These are phyloP conservation scores for Apiospora kogelbergensis DNA, from an alignment of 2,329 filamentous ascomycete species.

Conservation along the genomic window DNA sequence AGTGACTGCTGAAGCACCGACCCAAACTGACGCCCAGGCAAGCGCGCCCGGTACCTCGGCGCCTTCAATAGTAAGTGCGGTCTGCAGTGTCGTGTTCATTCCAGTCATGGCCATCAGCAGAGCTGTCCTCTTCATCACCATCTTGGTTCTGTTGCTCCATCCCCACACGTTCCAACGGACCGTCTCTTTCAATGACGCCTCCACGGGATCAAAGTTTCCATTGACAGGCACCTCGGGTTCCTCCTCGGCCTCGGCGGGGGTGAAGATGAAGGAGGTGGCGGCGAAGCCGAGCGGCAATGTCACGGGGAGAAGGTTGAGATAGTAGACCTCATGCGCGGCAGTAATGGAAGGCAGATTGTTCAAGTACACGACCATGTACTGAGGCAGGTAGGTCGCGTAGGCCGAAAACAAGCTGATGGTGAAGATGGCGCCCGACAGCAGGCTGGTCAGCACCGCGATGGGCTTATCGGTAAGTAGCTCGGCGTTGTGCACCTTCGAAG, in stretches of 20 bases:
- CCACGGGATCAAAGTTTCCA: constrained; percentile 60
- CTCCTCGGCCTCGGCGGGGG: constrained; percentile 58
- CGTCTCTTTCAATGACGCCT: constrained; percentile 67
- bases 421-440: constrained; percentile 73
- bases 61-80: constrained; percentile 65
- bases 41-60: constrained; percentile 69
- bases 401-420: constrained; percentile 69
- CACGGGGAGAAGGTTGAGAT: constrained; percentile 60
- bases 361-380: constrained; percentile 74
- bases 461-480: constrained; percentile 63
- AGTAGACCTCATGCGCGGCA: constrained; percentile 63
- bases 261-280: constrained; percentile 76
- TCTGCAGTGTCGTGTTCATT: constrained; percentile 62
- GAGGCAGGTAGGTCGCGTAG: constrained; percentile 69
- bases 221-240: constrained; percentile 42
- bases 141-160: constrained; percentile 61
- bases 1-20: constrained; percentile 59
- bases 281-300: constrained; percentile 64
- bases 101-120: constrained; percentile 58
- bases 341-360: constrained; percentile 67
- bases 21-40: constrained; percentile 75
- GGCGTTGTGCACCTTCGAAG: constrained; percentile 55
- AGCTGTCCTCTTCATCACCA: constrained; percentile 64
- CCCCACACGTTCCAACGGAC: constrained; percentile 73
- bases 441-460: constrained; percentile 63